Conservation (phyloP, 805 yeast species). For the Suhomyces sp. region DNA sequence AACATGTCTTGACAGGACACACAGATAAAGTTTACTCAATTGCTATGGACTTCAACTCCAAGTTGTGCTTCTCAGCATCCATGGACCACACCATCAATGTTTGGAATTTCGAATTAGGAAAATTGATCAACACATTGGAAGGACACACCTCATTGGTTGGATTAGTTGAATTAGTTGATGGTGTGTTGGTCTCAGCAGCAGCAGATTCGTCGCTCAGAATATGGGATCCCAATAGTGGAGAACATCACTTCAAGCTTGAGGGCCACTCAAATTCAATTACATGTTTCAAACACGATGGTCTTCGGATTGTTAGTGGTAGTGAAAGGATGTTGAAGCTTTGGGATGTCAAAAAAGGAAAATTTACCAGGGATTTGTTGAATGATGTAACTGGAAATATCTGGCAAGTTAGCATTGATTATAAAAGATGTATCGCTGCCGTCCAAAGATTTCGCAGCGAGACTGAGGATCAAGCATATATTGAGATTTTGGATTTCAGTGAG, state of each 20-base stretch:
- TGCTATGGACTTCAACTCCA: conserved; percentile 70
- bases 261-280: conserved; percentile 89
- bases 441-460: conserved; percentile 50
- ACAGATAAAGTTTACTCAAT: conserved; percentile 87
- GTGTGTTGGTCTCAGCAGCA: conserved; percentile 86
- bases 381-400: conserved; percentile 85
- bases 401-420: conserved; percentile 88
- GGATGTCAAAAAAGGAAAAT: conserved; percentile 76
- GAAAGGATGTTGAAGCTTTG: conserved; percentile 85
- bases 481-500: conserved; percentile 75
- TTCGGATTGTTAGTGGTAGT: conserved; percentile 83
- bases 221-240: conserved; percentile 85
- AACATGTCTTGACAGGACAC: conserved; percentile 77
- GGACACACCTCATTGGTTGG: conserved; percentile 95
- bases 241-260: conserved; percentile 63
- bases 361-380: conserved; percentile 68
- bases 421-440: conserved; percentile 88
- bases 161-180: conserved; percentile 70
- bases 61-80: conserved; percentile 85
- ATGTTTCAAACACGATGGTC: conserved; percentile 87
- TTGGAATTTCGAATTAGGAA: conserved; percentile 85
- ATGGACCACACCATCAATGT: conserved; percentile 85
- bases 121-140: conserved; percentile 63
- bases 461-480: conserved; percentile 66
- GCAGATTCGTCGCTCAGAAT: conserved; percentile 90